These are phyloP conservation scores for Hypoxylon lienhwacheense DNA, from an alignment of 495 filamentous ascomycete genomes.

Conservation along the genomic window DNA sequence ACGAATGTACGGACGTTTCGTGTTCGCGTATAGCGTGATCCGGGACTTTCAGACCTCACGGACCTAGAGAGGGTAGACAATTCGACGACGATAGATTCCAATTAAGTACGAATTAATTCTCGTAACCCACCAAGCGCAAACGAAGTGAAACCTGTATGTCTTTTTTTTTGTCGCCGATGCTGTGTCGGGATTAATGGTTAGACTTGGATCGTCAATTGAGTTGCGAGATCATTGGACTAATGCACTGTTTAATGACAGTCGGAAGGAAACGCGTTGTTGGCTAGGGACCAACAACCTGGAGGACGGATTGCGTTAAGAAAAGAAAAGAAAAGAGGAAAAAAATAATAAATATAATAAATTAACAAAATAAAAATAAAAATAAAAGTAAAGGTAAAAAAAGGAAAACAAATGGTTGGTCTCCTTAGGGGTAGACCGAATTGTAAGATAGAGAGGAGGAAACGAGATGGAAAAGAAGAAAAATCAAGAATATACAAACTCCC, in stretches of 20 bases:
- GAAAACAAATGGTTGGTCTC: no score
- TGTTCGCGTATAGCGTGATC: conserved; percentile 8
- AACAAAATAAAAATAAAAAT: background rate
- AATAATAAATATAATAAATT: background rate
- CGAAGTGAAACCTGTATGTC: conserved; percentile 9
- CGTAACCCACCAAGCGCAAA: conserved; percentile 12
- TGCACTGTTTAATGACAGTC: conserved; percentile 19
- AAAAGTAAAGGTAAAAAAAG: background rate
- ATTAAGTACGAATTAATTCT: conserved; percentile 6
- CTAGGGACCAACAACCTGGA: background rate
- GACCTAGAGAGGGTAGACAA: conserved; percentile 19
- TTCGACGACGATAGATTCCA: conserved; percentile 24
- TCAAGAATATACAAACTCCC: conserved; percentile 26
- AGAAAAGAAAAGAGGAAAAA: background rate
- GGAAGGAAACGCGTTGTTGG: conserved; percentile 23
- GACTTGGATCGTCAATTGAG: conserved; percentile 18
- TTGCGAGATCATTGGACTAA: conserved; percentile 17
- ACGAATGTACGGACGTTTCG: conserved; percentile 16
- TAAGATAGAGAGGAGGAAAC: background rate
- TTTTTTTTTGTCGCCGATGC: conserved; percentile 18
- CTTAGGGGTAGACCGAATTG: no score
- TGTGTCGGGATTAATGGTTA: conserved; percentile 18
- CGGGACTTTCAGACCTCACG: no score
- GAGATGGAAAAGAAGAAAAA: conserved; percentile 4
- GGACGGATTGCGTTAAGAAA: background rate